These are phyloP conservation scores for Geotrichum macrosporum DNA, from an alignment of 1,139 yeast genomes.

Conservation along the genomic window DNA sequence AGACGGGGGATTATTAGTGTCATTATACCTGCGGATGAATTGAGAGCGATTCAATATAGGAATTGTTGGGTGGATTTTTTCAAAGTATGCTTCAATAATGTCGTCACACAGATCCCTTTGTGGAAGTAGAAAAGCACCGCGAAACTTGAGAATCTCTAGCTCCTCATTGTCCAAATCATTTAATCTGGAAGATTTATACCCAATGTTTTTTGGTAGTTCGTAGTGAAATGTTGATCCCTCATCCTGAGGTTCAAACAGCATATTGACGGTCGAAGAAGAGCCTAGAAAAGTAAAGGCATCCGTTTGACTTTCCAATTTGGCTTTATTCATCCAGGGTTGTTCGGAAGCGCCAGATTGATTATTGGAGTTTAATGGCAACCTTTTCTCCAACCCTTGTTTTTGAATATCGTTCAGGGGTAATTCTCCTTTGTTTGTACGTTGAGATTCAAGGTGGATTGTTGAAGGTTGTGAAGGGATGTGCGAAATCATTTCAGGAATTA, in stretches of 20 bases:
- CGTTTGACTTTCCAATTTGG: not conserved
- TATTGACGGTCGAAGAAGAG: slow-evolving; percentile 35
- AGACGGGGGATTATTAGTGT: slow-evolving; percentile 63
- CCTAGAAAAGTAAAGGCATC: slow-evolving; percentile 34
- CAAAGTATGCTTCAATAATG: slow-evolving; percentile 59
- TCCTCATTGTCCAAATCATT: slow-evolving; percentile 57
- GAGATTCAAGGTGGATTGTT: no score
- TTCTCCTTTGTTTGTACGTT: no score
- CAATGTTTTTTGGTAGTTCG: slow-evolving; percentile 35
- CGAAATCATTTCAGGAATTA: not conserved
- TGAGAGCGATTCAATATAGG: slow-evolving; percentile 65
- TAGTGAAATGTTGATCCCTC: slow-evolving; percentile 36
- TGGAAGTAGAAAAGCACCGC: slow-evolving; percentile 73
- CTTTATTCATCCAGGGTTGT: slow-evolving; percentile 3
- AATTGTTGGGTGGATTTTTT: slow-evolving; percentile 62
- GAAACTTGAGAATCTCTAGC: slow-evolving; percentile 57
- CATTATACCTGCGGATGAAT: slow-evolving; percentile 56
- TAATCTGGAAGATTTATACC: slow-evolving; percentile 30
- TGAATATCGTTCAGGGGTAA: no score
- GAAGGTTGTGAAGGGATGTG: no score
- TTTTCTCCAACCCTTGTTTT: no score
- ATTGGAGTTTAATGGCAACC: not conserved
- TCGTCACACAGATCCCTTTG: slow-evolving; percentile 57
- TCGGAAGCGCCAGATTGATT: not conserved
- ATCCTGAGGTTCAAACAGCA: slow-evolving; percentile 36